Conservation (phyloP, 768 basidiomycete genomes). For the Tephrocybe sp. region DNA sequence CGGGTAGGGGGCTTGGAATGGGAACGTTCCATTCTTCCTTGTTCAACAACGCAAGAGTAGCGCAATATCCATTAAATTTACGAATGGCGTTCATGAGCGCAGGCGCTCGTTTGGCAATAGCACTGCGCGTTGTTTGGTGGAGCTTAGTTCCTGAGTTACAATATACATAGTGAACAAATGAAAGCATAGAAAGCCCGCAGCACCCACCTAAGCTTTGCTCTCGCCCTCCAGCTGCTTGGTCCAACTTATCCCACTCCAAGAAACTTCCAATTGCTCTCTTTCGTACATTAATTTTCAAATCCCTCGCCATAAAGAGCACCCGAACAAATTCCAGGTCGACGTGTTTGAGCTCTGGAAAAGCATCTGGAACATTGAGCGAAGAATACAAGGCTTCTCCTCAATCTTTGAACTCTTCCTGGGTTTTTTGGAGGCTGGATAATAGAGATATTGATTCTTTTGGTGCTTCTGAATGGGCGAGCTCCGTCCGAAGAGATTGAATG, state of each 20-base stretch:
- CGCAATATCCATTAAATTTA: conserved; percentile 27
- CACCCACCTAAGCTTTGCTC: conserved; percentile 21
- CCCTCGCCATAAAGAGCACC: conserved; percentile 30
- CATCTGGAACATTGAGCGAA: conserved; percentile 30
- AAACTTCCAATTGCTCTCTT: conserved; percentile 32
- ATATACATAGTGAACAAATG: background rate
- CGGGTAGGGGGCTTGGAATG: conserved; percentile 30
- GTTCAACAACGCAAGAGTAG: conserved; percentile 19
- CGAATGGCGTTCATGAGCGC: conserved; percentile 26
- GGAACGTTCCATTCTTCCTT: conserved; percentile 26
- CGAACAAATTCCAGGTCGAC: conserved; percentile 27
- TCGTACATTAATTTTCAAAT: conserved; percentile 39
- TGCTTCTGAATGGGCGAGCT: background rate
- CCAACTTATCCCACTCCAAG: conserved; percentile 34
- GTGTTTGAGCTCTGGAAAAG: conserved; percentile 31
- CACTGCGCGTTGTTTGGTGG: conserved; percentile 29
- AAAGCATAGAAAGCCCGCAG: background rate
- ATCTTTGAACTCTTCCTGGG: conserved; percentile 19
- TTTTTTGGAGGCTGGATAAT: conserved; percentile 19
- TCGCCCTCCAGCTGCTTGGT: conserved; percentile 28
- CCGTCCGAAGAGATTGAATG: conserved; percentile 10
- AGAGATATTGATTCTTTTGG: conserved; percentile 6
- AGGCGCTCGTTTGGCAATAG: conserved; percentile 29
- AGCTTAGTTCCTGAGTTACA: conserved; percentile 32
- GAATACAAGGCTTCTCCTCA: conserved; percentile 31